Base-by-base conservation (phyloP, 2,329 filamentous ascomycete genomes). In the Scedosporium minutisporum region DNA sequence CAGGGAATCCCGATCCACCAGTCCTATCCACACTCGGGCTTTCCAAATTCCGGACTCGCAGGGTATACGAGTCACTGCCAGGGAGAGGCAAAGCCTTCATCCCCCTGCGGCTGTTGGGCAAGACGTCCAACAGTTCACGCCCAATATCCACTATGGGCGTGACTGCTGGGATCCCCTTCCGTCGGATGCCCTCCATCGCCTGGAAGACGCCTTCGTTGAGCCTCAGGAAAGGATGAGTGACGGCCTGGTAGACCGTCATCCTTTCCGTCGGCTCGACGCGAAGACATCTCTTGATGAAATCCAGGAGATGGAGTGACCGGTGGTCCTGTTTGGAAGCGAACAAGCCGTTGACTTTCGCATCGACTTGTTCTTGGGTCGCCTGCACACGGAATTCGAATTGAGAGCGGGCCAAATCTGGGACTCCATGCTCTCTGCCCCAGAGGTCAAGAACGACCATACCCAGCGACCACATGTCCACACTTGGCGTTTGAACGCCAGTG, bases 391-490 rank as follows among this genome's bases (percentile, higher is more conserved):
- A 27, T 23, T 29, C 25, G 33, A 57, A 46, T 2, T 41, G 18
- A 6, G 16, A 23, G 33, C 38, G n/a, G 10, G 53, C 7, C 14
- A 16, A 38, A 16, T 25, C 14, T 14, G 38, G 29, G 3, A 62
- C 5, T 21, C 33, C 33, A 5, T 42, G 38, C 21, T 62, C 57
- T 25, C 48, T 14, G 38, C 46, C 29, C 18, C 76, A 63, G 29
- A 78, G 66, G 23, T 74, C 72, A 1, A 82, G 63, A 0, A 73
- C 67, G 3, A 83, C 71, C 61, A 82, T 72, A 0, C 82, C 82
- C 16, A 83, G 67, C 3, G 80, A 77, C 81, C 81, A 84, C 23
- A 83, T 77, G 63, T 84, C 82, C 5, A 81, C 77, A 60, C 62
- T 74, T 16, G 65, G 68, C 61, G 69, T 81, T 70, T 68, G 70